Percentiles rank a stretch among this genome's conserved stretches.
Conservation (phyloP, 805 yeast species). For the Metschnikowia amazonensis region DNA sequence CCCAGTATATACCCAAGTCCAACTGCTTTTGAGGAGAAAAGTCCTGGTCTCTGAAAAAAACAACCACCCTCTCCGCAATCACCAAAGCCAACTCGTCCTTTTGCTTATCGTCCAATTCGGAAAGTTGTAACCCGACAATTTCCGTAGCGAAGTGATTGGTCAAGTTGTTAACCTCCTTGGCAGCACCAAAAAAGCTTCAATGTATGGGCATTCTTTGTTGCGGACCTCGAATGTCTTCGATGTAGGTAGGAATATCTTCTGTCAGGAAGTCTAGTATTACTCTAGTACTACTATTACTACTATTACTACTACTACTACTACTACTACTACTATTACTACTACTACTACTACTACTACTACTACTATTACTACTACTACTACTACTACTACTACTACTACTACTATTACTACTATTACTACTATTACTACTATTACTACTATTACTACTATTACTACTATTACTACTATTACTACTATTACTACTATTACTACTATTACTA, state of each 20-base stretch:
- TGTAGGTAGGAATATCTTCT: conserved; percentile 23
- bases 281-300: too few relatives aligned
- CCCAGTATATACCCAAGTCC: conserved; percentile 30
- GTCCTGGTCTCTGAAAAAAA: conserved; percentile 30
- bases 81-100: conserved; percentile 30
- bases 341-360: too few relatives aligned
- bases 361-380: too few relatives aligned
- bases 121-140: conserved; percentile 29
- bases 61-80: conserved; percentile 30
- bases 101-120: conserved; percentile 27
- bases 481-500: too few relatives aligned
- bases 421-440: too few relatives aligned
- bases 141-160: conserved; percentile 32
- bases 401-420: too few relatives aligned
- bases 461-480: too few relatives aligned
- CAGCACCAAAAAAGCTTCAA: conserved; percentile 28
- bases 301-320: too few relatives aligned
- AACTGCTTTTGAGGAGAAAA: conserved; percentile 29
- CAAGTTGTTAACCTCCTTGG: conserved; percentile 27
- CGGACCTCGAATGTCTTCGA: conserved; percentile 25
- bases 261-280: conserved; percentile 26
- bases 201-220: conserved; percentile 22
- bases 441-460: too few relatives aligned
- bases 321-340: too few relatives aligned
- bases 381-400: too few relatives aligned